These are phyloP conservation scores for Cytospora leucostoma DNA, from an alignment of 2,329 filamentous ascomycete genomes.

Conservation along the genomic window DNA sequence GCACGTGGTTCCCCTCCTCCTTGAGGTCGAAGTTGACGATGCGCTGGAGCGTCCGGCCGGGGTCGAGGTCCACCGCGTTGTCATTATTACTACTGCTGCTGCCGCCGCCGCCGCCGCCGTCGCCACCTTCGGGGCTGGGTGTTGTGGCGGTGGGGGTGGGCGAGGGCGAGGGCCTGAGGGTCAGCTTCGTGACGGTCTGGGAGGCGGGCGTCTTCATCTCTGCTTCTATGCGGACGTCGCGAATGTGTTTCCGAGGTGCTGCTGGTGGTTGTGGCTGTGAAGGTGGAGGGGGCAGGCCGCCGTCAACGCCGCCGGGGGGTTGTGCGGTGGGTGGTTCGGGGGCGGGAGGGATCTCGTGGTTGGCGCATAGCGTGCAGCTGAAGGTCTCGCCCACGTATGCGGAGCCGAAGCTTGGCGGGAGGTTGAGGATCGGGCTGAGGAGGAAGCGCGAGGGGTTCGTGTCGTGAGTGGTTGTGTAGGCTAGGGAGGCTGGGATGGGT, in stretches of 20 bases:
- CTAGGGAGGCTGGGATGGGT: conserved; percentile 67
- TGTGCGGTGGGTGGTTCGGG: conserved; percentile 27
- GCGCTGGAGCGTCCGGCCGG: conserved; percentile 73
- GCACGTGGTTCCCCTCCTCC: conserved; percentile 90
- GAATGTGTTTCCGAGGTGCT: conserved; percentile 54
- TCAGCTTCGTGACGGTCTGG: conserved; percentile 60
- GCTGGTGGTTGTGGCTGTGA: conserved; percentile 15
- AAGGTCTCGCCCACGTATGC: conserved; percentile 96
- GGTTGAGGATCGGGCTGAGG: conserved; percentile 69
- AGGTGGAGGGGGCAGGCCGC: conserved; percentile 25
- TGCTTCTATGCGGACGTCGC: conserved; percentile 78
- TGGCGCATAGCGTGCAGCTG: conserved; percentile 92
- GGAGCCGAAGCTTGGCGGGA: conserved; percentile 88
- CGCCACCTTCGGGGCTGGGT: conserved; percentile 17
- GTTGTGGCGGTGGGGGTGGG: conserved; percentile 21
- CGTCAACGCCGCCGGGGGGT: neutral
- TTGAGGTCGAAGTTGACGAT: conserved; percentile 86
- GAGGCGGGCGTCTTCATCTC: conserved; percentile 91
- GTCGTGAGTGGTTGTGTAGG: conserved; percentile 55
- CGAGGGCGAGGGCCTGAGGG: conserved; percentile 50
- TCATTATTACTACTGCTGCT: conserved; percentile 25
- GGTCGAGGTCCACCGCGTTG: conserved; percentile 50
- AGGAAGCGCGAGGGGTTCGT: conserved; percentile 59
- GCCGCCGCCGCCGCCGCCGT: conserved; percentile 29
- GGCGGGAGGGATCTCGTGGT: conserved; percentile 66